Base-by-base conservation (phyloP, 805 yeast genomes). In the Saccharomycopsis selenospora region DNA sequence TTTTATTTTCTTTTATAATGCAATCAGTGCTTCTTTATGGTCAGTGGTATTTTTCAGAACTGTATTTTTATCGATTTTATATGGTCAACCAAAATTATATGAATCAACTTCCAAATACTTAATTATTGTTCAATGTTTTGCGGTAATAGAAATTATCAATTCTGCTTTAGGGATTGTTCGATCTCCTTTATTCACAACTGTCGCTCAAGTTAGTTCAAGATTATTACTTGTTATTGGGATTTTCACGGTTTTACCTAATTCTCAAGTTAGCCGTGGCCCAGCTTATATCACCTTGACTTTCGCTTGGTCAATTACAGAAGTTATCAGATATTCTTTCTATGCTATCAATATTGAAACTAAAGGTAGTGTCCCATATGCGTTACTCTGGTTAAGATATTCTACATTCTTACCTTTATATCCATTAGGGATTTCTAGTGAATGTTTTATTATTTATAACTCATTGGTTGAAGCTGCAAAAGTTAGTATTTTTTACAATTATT, bases 291-390 rank as follows among this genome's bases (percentile, higher is more conserved):
- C 91, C 1, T 73, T 91, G 63, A 71, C 80, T 42, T 57, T 79
- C 40, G 89, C 96, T 10, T 93, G 99, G 99, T 79, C 93, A n/a
- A 58, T 86, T 46, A 87, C 98, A n/a, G 99, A 93, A 66, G 74
- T 87, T 41, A 82, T 90, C 49, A 76, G 99, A 63, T 93, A 93
- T 66, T 75, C 87, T 40, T 93, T 79, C 68, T 95, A 93, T 62
- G 90, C 95, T 5, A 72, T 82, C 47, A 80, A 80, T 56, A 65
- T 85, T 53, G 61, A 64, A 23, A 68, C 72, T 25, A 67, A 69
- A 6, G 77, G 73, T 1, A 59, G 67, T 1, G 81, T 85, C 13
- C 85, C 93, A 3, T 57, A 61, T 33, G 61, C 68, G 60, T 70
- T 91, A 56, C 75, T 80, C 17, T 76, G 82, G 73, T 67, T 88